These are phyloP conservation scores for Drechslerella stenobrocha DNA, from an alignment of 2,329 filamentous ascomycete species.

Conservation along the genomic window DNA sequence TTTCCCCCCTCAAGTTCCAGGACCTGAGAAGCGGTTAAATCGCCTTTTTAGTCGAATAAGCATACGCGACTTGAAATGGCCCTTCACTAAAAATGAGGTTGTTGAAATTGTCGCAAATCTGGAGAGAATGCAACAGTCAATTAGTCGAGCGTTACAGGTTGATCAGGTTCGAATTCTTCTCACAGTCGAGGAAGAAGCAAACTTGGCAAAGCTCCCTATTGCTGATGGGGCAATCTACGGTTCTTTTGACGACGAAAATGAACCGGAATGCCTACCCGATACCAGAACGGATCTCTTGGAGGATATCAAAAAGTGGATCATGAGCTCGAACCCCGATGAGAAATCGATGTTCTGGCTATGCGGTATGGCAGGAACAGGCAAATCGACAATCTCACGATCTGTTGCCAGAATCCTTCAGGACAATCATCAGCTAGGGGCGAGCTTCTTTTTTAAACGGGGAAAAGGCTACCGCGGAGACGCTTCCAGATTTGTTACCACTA, in stretches of 20 bases:
- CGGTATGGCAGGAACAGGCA: slow-evolving; percentile 54
- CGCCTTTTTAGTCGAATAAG: background rate
- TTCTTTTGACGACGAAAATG: slow-evolving; percentile 48
- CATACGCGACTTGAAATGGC: no score
- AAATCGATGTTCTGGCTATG: slow-evolving; percentile 54
- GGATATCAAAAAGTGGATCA: slow-evolving; percentile 53
- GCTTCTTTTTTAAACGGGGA: slow-evolving; percentile 54
- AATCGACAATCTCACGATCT: slow-evolving; percentile 51
- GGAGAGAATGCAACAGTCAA: background rate
- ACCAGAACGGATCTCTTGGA: slow-evolving; percentile 51
- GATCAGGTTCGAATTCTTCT: slow-evolving; percentile 6
- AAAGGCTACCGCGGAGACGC: slow-evolving; percentile 53
- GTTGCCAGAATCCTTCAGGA: slow-evolving; percentile 53
- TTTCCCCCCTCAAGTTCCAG: background rate
- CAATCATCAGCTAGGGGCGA: slow-evolving; percentile 55
- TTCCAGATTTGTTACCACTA: slow-evolving; percentile 52
- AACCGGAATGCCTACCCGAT: slow-evolving; percentile 49
- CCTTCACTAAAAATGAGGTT: background rate
- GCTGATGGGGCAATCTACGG: slow-evolving; percentile 50
- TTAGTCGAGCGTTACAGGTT: slow-evolving; percentile 3
- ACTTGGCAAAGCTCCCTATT: slow-evolving; percentile 9
- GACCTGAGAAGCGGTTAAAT: background rate
- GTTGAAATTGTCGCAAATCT: background rate
- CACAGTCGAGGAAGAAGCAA: slow-evolving; percentile 5
- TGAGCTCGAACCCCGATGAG: background rate